These are phyloP conservation scores for Candolleomyces efflorescens DNA, from an alignment of 768 basidiomycete genomes.

Conservation along the genomic window DNA sequence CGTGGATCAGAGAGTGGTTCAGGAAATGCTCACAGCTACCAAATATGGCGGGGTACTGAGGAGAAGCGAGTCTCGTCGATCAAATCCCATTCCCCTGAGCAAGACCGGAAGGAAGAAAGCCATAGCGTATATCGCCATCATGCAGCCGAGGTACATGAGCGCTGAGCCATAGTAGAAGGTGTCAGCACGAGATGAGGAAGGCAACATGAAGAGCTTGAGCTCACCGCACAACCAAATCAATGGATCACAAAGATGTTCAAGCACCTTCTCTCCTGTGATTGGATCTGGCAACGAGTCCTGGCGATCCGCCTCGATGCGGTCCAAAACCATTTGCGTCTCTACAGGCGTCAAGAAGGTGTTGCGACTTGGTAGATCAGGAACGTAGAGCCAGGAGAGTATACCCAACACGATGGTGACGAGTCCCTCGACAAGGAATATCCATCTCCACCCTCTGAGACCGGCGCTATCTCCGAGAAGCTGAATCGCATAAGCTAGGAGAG, in stretches of 20 bases:
- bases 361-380: slow-evolving; percentile 44
- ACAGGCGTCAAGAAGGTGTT: slow-evolving; percentile 41
- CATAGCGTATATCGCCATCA: slow-evolving; percentile 34
- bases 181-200: not conserved
- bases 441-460: slow-evolving; percentile 43
- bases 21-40: slow-evolving; percentile 44
- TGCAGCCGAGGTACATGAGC: slow-evolving; percentile 34
- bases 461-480: slow-evolving; percentile 35
- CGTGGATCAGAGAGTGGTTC: too few relatives aligned
- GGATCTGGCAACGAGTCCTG: slow-evolving; percentile 44
- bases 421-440: slow-evolving; percentile 51
- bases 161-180: slow-evolving; percentile 15
- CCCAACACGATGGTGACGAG: slow-evolving; percentile 38
- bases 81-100: not conserved
- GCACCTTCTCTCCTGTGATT: slow-evolving; percentile 31
- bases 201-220: slow-evolving; percentile 8
- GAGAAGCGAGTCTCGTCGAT: not conserved
- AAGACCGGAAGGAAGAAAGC: slow-evolving; percentile 24
- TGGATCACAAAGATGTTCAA: slow-evolving; percentile 40
- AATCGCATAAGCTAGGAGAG: slow-evolving; percentile 31
- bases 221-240: slow-evolving; percentile 43
- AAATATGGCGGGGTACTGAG: slow-evolving; percentile 49
- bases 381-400: slow-evolving; percentile 34
- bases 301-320: slow-evolving; percentile 46
- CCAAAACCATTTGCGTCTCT: slow-evolving; percentile 35